phyloP scores from a whole-genome alignment of 768 basidiomycete species.

The Cyclocybe aegerita region DNA sequence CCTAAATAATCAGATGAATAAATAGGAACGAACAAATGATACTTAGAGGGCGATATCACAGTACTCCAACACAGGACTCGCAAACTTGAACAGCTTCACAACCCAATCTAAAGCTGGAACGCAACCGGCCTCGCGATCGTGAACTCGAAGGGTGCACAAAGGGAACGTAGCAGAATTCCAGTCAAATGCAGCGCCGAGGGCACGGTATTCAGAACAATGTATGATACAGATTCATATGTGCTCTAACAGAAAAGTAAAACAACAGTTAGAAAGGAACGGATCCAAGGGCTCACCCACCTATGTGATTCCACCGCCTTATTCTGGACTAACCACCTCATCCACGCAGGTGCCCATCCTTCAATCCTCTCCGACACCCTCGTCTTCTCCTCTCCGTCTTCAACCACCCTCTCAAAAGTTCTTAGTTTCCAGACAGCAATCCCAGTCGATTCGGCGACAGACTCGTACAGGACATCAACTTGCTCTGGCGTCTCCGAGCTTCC shows the following conservation, averaged over 20 bases:
- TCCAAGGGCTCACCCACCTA: slow-evolving; percentile 18
- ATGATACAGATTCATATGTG: slow-evolving; percentile 30
- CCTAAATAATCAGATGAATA: no score
- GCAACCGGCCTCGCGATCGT: no score
- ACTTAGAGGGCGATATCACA: no score
- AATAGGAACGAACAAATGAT: no score
- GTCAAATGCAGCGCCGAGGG: no score
- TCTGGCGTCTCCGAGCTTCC: background rate
- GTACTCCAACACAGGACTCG: no score
- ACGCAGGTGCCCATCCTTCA: slow-evolving; percentile 27
- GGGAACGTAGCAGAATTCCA: no score
- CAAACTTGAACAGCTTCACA: no score
- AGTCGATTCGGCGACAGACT: slow-evolving; percentile 19
- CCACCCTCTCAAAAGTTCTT: slow-evolving; percentile 26
- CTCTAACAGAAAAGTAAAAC: slow-evolving; percentile 11
- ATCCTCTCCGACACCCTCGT: slow-evolving; percentile 32
- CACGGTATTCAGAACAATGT: slow-evolving; percentile 17
- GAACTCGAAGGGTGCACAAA: no score
- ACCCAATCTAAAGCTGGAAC: no score
- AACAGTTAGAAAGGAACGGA: background rate
- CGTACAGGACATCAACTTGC: slow-evolving; percentile 27
- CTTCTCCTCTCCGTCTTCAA: slow-evolving; percentile 12
- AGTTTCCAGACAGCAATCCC: slow-evolving; percentile 29
- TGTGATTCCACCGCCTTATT: slow-evolving; percentile 22
- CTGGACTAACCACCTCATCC: slow-evolving; percentile 25